Base-by-base conservation (phyloP, 2,329 filamentous ascomycete species). In the Fragosphaeria purpurea region DNA sequence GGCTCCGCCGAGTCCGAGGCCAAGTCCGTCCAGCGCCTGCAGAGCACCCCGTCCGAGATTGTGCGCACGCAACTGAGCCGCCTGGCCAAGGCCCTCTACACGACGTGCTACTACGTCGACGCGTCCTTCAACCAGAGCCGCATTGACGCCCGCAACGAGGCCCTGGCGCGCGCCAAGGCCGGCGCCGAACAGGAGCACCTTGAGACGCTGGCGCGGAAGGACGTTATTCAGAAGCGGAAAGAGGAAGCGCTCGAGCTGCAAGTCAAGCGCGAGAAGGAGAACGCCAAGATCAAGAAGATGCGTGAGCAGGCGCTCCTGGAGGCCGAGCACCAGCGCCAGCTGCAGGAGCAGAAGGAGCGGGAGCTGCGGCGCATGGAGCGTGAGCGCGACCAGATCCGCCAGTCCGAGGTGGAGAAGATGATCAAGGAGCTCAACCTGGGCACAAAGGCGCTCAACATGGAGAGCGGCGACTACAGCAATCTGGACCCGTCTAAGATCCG, bases 31-130 rank as follows among this genome's bases (percentile, higher is more conserved):
- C 93, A 98, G 73, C 86, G 90, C 61, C 82, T 98, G 45, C 93
- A 98, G 74, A 95, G 88, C 75, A 98, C 93, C 2, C 93, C 93
- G 41, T 91, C 93, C 6, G 93, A 98, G 70, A 98, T 98, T 67
- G 89, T 96, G 54, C 88, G 93, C 59, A 89, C 91, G 48, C 91
- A 97, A 70, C 82, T 98, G 52, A 88, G 88, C 53, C 88, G 93
- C 50, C 78, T 98, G 51, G 87, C 90, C 50, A 95, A 90, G 72
- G 85, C 88, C 38, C 80, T 98, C 6, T 94, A 88, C 70, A 82
- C 94, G 50, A 94, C 93, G 32, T 95, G 88, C 73, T 89, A 93
- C 75, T 96, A 96, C 69, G 88, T 97, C 52, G 93, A 98, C 62
- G 85, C 91, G 4, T 79, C 80, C 37, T 91, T 94, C 73, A 93